A percentile compares a stretch with the other conserved stretches of the same genome.
phyloP scores from a whole-genome alignment of 352 stramenopile genomes.

The Saprolegnia parasitica region DNA sequence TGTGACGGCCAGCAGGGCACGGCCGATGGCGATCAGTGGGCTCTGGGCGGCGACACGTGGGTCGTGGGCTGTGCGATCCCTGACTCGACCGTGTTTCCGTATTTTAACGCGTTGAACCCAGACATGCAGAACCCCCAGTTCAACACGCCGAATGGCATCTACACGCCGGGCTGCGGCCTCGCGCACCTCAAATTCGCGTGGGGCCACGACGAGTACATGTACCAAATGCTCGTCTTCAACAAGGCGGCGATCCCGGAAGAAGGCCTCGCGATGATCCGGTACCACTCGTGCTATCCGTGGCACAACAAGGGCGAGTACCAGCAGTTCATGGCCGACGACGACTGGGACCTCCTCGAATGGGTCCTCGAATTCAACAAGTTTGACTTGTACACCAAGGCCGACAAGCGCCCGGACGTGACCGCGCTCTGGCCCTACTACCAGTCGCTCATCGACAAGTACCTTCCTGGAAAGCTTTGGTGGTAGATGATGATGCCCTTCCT shows the following conservation, averaged over 20 bases:
- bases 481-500: constrained; percentile 35
- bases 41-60: constrained; percentile 91
- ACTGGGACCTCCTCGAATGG: constrained; percentile 86
- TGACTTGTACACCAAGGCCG: constrained; percentile 92
- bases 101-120: constrained; percentile 87
- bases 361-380: constrained; percentile 92
- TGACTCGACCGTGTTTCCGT: constrained; percentile 83
- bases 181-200: constrained; percentile 88
- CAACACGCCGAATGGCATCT: constrained; percentile 86
- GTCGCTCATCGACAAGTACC: constrained; percentile 89
- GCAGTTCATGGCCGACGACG: constrained; percentile 82
- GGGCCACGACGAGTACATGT: constrained; percentile 94
- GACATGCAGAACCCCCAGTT: constrained; percentile 83
- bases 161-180: constrained; percentile 84
- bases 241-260: constrained; percentile 79
- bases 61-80: constrained; percentile 88
- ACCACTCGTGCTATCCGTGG: constrained; percentile 92
- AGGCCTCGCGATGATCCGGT: constrained; percentile 91
- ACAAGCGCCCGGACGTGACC: constrained; percentile 68
- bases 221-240: constrained; percentile 91
- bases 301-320: constrained; percentile 90
- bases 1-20: constrained; percentile 87
- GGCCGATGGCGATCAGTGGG: constrained; percentile 86
- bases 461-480: constrained; percentile 68
- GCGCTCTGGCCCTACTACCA: constrained; percentile 91